Evolutionary conservation across 306 rosid genomes (phyloP).

Genomic region (Sphenostylis stenocarpa): DNA sequence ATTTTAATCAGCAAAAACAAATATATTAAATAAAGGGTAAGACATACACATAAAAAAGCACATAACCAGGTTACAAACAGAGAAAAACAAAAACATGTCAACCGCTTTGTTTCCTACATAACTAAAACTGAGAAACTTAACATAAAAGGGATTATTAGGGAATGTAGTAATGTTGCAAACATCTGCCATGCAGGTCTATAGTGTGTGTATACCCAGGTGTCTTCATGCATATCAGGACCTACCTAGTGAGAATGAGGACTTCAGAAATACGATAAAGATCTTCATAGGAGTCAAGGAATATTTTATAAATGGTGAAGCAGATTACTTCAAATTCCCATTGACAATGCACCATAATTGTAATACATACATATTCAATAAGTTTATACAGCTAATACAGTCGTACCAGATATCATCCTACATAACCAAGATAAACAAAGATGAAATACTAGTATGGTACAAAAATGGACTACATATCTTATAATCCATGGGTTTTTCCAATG

Average conservation of each 20-base stretch:
- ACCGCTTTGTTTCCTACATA: no score
- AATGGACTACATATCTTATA: not conserved
- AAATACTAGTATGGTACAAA: not conserved
- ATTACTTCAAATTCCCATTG: not conserved
- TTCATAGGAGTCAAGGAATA: not conserved
- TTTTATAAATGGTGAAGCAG: not conserved
- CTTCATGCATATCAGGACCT: not conserved
- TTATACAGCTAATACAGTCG: not conserved
- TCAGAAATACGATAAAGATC: slow-evolving; percentile 12
- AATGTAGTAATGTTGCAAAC: not conserved
- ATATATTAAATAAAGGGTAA: no score
- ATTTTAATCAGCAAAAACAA: no score
- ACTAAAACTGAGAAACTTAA: no score
- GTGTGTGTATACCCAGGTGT: not conserved
- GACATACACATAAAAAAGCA: no score
- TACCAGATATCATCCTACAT: not conserved
- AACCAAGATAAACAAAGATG: not conserved
- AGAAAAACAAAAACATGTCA: no score
- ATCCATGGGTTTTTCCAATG: not conserved
- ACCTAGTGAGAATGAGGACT: not conserved
- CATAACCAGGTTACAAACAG: no score
- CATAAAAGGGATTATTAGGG: not conserved
- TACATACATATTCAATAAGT: not conserved
- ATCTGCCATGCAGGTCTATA: not conserved
- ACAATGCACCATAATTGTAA: not conserved